These are phyloP conservation scores for Pinus tabuliformis DNA, from an alignment of 75 land plant genomes.

Conservation along the genomic window DNA sequence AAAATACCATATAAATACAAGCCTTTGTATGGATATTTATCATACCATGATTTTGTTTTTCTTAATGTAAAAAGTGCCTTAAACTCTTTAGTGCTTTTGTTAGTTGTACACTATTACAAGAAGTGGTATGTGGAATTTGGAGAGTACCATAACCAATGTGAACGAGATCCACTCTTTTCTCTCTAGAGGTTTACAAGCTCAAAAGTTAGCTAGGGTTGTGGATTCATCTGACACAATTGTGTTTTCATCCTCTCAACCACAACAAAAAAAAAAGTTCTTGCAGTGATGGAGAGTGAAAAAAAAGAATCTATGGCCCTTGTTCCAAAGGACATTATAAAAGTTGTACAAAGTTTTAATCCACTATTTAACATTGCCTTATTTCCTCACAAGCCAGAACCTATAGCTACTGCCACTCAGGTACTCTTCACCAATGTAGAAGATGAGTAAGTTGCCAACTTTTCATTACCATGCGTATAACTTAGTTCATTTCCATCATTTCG, in stretches of 20 bases:
- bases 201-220: background rate
- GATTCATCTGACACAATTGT: background rate
- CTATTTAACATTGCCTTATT: slow-evolving; percentile 71
- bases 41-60: background rate
- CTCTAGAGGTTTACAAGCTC: slow-evolving; percentile 16
- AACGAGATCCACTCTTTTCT: slow-evolving; percentile 72
- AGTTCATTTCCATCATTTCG: background rate
- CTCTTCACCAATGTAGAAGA: slow-evolving; percentile 98
- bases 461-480: background rate
- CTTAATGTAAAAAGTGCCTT: slow-evolving; percentile 3
- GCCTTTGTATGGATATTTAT: background rate
- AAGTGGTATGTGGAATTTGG: slow-evolving; percentile 37
- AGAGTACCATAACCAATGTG: slow-evolving; percentile 21
- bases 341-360: slow-evolving; percentile 56
- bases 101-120: slow-evolving; percentile 60
- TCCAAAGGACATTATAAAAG: slow-evolving; percentile 56
- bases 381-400: slow-evolving; percentile 91
- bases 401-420: slow-evolving; percentile 69
- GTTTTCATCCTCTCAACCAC: slow-evolving; percentile 22
- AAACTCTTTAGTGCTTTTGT: slow-evolving; percentile 6
- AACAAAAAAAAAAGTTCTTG: slow-evolving; percentile 71
- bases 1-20: background rate
- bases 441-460: slow-evolving; percentile 59
- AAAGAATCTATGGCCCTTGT: slow-evolving; percentile 77
- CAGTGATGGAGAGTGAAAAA: slow-evolving; percentile 78